phyloP scores from a whole-genome alignment of 1,284 basidiomycete genomes.

The Ustilago nuda region DNA sequence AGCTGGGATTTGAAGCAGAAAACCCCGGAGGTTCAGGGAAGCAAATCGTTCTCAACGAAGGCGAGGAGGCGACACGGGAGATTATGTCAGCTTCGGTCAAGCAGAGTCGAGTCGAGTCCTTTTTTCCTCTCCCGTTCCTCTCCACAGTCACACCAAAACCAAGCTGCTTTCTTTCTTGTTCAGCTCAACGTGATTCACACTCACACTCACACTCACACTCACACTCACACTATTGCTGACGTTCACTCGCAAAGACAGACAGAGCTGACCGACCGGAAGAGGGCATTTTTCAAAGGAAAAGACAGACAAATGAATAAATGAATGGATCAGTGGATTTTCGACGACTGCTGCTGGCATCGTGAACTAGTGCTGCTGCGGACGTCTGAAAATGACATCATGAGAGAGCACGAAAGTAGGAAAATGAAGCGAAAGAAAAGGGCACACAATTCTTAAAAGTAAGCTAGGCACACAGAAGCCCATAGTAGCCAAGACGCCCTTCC shows the following conservation, averaged over 20 bases:
- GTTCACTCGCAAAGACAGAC: neutral
- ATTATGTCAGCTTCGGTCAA: no score
- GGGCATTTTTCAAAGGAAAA: neutral
- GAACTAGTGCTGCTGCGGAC: neutral
- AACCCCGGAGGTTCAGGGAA: no score
- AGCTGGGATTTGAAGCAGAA: neutral
- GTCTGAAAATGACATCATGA: neutral
- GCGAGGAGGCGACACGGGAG: no score
- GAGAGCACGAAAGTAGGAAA: constrained; percentile 2
- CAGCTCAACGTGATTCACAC: constrained; percentile 4
- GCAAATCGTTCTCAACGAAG: no score
- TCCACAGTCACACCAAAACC: no score
- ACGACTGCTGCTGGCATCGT: neutral
- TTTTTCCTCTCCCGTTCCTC: no score
- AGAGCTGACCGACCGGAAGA: constrained; percentile 8
- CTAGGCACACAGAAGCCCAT: neutral
- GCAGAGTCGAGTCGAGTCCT: no score
- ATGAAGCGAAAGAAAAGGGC: constrained; percentile 2
- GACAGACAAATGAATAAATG: neutral
- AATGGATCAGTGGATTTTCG: neutral
- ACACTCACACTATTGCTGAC: neutral
- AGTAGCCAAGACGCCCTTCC: neutral
- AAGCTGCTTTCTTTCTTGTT: neutral
- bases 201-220: constrained; percentile 2
- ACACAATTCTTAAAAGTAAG: constrained; percentile 1